Base-by-base conservation (phyloP, 441 rosid genomes). In the Omphalea diandra region DNA sequence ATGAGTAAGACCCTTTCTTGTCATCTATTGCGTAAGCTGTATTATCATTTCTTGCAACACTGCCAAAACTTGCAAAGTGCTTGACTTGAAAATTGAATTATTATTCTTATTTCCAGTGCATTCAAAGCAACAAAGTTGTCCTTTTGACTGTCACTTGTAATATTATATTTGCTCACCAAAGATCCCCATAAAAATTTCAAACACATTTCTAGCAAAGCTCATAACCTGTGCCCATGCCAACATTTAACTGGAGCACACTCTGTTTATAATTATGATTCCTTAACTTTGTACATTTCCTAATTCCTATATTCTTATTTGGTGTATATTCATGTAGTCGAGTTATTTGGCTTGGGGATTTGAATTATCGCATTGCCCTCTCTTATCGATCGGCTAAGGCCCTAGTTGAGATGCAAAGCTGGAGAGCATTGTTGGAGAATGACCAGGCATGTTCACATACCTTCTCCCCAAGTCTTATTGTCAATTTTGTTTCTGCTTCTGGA, bases 331-430 rank as follows among this genome's bases (percentile, higher is more conserved):
- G 76, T 78, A 95, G 98, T 77, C 97, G 95, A 72, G 67, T 95
- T 60, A 88, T 95, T 78, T 95, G 99, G 98, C 91, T 95, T 27
- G 99, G 99, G 43, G 98, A 94, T 80, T 77, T 94, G 68, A 94
- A 94, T 73, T 95, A 95, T 74, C 94, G 99, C 26, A 90, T 93
- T 62, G 96, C 95, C 2, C 82, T 95, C 55, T 85, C 98, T 17
- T 89, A 90, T 79, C 98, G 95, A 71, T 91, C 95, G 67, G 98
- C 99, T 29, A 95, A 95, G 87, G 99, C 99, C 49, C 95, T 95
- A 2, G 97, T 95, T 32, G 95, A 95, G 88, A 95, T 95, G 99
- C 92, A 90, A 75, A 93, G 90, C 65, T 95, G 99, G 99, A 86
- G 95, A 79, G 96, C 95, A 71, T 79, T 95, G 77, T 79, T 95